Evolutionary conservation across 768 basidiomycete species (phyloP).

Genomic region (Pisolithus orientalis): DNA sequence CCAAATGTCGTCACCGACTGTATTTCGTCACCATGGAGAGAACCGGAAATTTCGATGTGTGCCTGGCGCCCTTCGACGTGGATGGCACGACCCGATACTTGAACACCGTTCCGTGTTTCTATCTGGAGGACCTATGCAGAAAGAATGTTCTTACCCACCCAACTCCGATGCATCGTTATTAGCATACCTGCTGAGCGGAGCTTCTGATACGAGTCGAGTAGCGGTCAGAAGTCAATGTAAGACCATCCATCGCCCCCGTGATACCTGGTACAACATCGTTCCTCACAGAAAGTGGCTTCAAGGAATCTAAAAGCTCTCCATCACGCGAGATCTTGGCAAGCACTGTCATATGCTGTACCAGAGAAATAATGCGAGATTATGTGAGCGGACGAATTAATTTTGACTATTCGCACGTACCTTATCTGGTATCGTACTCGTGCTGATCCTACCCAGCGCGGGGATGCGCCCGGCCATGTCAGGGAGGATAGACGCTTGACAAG

Average conservation of each 20-base stretch:
- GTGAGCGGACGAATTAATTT: not conserved
- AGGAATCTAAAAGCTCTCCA: slow-evolving; percentile 39
- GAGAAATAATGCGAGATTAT: not conserved
- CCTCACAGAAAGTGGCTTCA: slow-evolving; percentile 38
- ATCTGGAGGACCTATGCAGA: slow-evolving; percentile 14
- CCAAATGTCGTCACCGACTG: slow-evolving; percentile 44
- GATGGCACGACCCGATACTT: slow-evolving; percentile 13
- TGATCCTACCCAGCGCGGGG: slow-evolving; percentile 10
- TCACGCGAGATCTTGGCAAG: slow-evolving; percentile 42
- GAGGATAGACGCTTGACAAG: slow-evolving; percentile 29
- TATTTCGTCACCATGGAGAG: slow-evolving; percentile 12
- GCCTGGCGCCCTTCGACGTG: slow-evolving; percentile 33
- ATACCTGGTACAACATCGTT: slow-evolving; percentile 35
- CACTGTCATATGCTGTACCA: slow-evolving; percentile 33
- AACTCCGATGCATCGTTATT: not conserved
- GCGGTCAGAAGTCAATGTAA: slow-evolving; percentile 34
- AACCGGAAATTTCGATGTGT: slow-evolving; percentile 19
- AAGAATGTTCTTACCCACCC: not conserved
- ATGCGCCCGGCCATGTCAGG: slow-evolving; percentile 8
- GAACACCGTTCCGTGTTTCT: slow-evolving; percentile 1
- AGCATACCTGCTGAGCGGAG: slow-evolving; percentile 34
- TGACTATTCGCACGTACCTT: slow-evolving; percentile 17
- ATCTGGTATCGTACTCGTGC: slow-evolving; percentile 21
- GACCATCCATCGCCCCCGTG: slow-evolving; percentile 18
- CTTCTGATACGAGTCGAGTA: slow-evolving; percentile 39